These are phyloP conservation scores for Collybiopsis confluens DNA, from an alignment of 768 basidiomycete species.

Conservation along the genomic window DNA sequence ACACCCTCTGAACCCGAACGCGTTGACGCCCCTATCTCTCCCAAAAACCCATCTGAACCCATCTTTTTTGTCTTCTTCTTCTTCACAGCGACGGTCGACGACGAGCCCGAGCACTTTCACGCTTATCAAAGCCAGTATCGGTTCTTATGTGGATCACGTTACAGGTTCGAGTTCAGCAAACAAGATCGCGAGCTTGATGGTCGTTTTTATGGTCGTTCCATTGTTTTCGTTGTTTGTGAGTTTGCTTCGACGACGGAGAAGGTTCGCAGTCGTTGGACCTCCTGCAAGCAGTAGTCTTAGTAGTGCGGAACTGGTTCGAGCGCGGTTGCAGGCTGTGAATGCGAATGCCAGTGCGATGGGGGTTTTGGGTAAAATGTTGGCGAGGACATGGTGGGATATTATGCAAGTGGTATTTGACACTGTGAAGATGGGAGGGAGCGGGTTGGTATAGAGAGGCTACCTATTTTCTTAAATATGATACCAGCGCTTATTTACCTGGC, in stretches of 20 bases:
- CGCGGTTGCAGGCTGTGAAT: conserved; percentile 43
- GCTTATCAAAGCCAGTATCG: conserved; percentile 43
- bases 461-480: not conserved
- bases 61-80: not conserved
- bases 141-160: conserved; percentile 35
- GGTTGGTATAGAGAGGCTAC: conserved; percentile 44
- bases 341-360: conserved; percentile 23
- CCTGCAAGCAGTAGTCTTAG: conserved; percentile 19
- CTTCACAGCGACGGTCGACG: conserved; percentile 13
- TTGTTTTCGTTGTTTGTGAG: conserved; percentile 47
- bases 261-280: conserved; percentile 20
- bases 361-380: conserved; percentile 16
- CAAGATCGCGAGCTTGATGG: conserved; percentile 35
- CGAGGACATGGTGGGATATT: conserved; percentile 46
- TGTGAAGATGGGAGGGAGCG: conserved; percentile 72
- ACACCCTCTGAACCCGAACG: conserved; percentile 5
- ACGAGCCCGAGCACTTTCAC: conserved; percentile 31
- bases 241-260: conserved; percentile 36
- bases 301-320: conserved; percentile 55
- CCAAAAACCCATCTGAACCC: conserved; percentile 16
- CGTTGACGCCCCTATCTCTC: conserved; percentile 10
- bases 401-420: conserved; percentile 58
- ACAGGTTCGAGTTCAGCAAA: conserved; percentile 26
- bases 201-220: conserved; percentile 38
- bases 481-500: not conserved